phyloP scores from a whole-genome alignment of 192 early-diverging fungal species.

The Entomortierella parvispora region DNA sequence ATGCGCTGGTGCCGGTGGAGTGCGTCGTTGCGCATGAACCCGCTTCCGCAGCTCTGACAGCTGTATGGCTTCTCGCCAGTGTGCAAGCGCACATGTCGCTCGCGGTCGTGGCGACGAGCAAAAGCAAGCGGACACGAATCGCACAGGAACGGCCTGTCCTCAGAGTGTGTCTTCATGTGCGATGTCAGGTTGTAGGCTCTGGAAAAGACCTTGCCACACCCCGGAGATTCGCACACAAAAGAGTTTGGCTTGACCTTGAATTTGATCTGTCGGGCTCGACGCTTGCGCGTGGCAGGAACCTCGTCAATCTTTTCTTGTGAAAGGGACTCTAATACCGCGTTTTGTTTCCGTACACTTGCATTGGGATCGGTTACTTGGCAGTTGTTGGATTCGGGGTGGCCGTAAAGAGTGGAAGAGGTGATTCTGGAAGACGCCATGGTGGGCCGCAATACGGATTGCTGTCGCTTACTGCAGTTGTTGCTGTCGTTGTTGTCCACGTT shows the following conservation, averaged over 20 bases:
- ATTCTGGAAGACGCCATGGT: slow-evolving; percentile 1
- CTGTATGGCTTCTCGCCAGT: slow-evolving; percentile 81
- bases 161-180: slow-evolving; percentile 80
- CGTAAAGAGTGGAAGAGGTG: not conserved
- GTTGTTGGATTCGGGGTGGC: not conserved
- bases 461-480: not conserved
- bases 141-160: slow-evolving; percentile 78
- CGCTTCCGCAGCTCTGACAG: slow-evolving; percentile 75
- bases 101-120: slow-evolving; percentile 91
- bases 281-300: slow-evolving; percentile 13
- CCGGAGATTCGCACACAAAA: slow-evolving; percentile 31
- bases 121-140: slow-evolving; percentile 77
- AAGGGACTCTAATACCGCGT: not conserved
- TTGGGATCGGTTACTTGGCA: not conserved
- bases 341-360: not conserved
- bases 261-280: slow-evolving; percentile 26
- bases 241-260: slow-evolving; percentile 31
- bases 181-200: slow-evolving; percentile 82
- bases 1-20: slow-evolving; percentile 70
- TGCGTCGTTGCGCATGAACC: slow-evolving; percentile 85
- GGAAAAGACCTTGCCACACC: slow-evolving; percentile 76
- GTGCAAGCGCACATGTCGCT: slow-evolving; percentile 86
- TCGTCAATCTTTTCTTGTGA: not conserved
- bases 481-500: not conserved
- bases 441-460: not conserved